phyloP scores from a whole-genome alignment of 2,329 filamentous ascomycete genomes.

The Pestalotiopsis sp. region DNA sequence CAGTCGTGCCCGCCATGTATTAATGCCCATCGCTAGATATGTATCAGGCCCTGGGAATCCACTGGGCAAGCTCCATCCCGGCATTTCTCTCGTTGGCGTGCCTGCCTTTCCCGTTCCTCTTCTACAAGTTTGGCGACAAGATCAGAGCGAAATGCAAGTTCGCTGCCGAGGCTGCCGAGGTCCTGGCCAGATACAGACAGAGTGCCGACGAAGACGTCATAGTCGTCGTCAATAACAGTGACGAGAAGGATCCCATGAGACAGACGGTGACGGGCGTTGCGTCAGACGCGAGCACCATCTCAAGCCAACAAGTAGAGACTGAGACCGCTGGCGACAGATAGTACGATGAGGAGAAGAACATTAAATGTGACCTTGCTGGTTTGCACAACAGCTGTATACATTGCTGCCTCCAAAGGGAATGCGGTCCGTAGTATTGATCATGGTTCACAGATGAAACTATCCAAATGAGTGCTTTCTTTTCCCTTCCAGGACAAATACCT shows the following conservation, averaged over 20 bases:
- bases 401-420: too few species aligned
- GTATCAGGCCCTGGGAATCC: slow-evolving; percentile 6
- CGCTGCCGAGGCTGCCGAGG: slow-evolving; percentile 46
- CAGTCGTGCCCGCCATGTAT: too few species aligned
- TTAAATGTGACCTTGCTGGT: too few species aligned
- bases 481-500: too few species aligned
- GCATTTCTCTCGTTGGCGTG: slow-evolving; percentile 43
- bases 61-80: slow-evolving; percentile 10
- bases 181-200: slow-evolving; percentile 50
- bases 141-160: slow-evolving; percentile 60
- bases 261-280: background rate
- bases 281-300: background rate
- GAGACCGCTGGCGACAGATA: background rate
- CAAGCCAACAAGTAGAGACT: background rate
- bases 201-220: slow-evolving; percentile 49
- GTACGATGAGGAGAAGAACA: too few species aligned
- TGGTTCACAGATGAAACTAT: too few species aligned
- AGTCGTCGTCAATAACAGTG: background rate
- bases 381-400: too few species aligned
- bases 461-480: too few species aligned
- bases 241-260: background rate
- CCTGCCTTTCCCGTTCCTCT: slow-evolving; percentile 60
- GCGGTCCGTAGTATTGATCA: too few species aligned
- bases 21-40: background rate
- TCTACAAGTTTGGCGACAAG: slow-evolving; percentile 58